Conservation (phyloP, 2,329 filamentous ascomycete species). For the Trichophyton simii region DNA sequence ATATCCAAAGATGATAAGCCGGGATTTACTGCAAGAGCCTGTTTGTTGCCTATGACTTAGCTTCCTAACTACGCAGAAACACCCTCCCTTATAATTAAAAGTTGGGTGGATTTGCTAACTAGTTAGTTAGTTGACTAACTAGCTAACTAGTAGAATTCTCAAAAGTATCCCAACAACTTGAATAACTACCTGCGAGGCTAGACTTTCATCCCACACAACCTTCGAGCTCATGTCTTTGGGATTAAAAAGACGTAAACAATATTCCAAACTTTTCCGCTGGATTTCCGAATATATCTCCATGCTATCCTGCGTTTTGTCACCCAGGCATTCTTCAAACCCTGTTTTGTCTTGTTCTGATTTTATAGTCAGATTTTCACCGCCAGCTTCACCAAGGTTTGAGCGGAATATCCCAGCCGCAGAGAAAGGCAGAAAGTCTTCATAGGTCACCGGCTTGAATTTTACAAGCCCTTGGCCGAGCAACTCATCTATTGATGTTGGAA, state of each 20-base stretch:
- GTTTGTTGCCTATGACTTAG: no score
- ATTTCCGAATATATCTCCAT: neutral
- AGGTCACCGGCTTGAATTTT: slow-evolving; percentile 35
- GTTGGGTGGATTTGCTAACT: no score
- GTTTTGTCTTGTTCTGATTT: neutral
- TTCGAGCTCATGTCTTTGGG: neutral
- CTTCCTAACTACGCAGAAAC: no score
- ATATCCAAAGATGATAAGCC: no score
- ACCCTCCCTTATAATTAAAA: no score
- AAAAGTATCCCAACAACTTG: neutral
- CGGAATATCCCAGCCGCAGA: slow-evolving; percentile 43
- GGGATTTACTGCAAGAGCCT: no score
- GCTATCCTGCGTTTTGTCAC: neutral
- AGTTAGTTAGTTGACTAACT: no score
- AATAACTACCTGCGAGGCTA: neutral
- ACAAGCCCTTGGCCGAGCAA: slow-evolving; percentile 27
- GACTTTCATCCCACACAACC: neutral
- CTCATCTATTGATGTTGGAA: slow-evolving; percentile 14
- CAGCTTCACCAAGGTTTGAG: slow-evolving; percentile 27
- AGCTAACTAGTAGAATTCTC: no score
- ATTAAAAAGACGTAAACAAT: neutral
- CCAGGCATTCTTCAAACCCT: neutral
- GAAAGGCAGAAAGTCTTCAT: slow-evolving; percentile 44
- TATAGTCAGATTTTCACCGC: neutral
- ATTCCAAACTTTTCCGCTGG: neutral